Evolutionary conservation across 2,329 filamentous ascomycete genomes (phyloP).

Genomic region (Biscogniauxia sp.): DNA sequence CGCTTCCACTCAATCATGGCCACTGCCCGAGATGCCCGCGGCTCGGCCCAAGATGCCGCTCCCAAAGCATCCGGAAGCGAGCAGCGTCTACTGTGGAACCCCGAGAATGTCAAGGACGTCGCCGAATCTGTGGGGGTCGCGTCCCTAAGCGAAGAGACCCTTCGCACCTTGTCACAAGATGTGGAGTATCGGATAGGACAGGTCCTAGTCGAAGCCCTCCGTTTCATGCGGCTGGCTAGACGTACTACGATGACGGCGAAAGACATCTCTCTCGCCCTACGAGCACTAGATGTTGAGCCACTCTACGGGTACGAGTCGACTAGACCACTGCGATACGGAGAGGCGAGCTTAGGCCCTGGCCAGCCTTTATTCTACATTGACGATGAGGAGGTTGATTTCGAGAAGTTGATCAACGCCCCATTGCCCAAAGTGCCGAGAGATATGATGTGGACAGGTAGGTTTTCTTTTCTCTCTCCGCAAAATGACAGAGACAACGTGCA

Average conservation of each 20-base stretch:
- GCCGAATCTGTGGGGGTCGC: constrained; percentile 92
- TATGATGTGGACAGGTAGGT: constrained; percentile 79
- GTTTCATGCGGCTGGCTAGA: constrained; percentile 91
- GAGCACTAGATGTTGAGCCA: constrained; percentile 87
- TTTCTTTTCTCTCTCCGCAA: too few relatives aligned
- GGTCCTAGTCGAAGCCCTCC: constrained; percentile 88
- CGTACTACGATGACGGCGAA: constrained; percentile 85
- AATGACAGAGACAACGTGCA: too few relatives aligned
- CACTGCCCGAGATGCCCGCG: constrained; percentile 21
- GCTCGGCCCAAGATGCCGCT: constrained; percentile 19
- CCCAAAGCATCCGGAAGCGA: constrained; percentile 22
- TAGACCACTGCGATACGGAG: constrained; percentile 83
- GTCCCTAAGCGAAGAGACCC: constrained; percentile 77
- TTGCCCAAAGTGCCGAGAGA: constrained; percentile 93
- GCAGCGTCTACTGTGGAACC: constrained; percentile 74
- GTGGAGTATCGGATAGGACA: constrained; percentile 94
- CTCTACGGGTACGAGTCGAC: constrained; percentile 96
- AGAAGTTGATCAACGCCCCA: constrained; percentile 96
- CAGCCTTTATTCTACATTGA: constrained; percentile 97
- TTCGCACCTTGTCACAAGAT: constrained; percentile 85
- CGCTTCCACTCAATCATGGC: constrained; percentile 19
- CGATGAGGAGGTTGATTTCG: constrained; percentile 97
- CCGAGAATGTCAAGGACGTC: constrained; percentile 92
- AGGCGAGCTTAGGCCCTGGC: constrained; percentile 88
- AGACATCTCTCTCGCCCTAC: constrained; percentile 83